Base-by-base conservation (phyloP, 352 stramenopile species). In the Phytophthora rubi region DNA sequence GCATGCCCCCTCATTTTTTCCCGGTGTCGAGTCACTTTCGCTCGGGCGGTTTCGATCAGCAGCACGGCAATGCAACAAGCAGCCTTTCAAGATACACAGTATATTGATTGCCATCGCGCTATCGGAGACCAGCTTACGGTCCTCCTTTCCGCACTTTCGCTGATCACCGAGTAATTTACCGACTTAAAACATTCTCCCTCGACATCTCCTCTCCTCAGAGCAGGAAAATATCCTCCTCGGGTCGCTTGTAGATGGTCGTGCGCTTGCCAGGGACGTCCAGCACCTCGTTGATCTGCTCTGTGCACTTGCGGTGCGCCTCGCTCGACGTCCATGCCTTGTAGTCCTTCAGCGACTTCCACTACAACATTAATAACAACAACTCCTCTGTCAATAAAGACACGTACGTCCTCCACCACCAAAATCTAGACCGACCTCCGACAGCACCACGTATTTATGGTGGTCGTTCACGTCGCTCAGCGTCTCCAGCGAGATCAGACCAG, bases 391-490 rank as follows among this genome's bases (percentile, higher is more conserved):
- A 32, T 8, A 49, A 59, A 21, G 63, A 4, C 32, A 53, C 28
- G 21, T 28, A 12, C 48, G 16, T 28, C 23, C 4, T 18, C 61
- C 18, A 30, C 4, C 30, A 47, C 44, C 18, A 23, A 3, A 6
- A 10, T 6, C 15, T 18, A 39, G 30, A 32, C 65, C 53, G 59
- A 95, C 88, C 83, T 96, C 85, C 1, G 88, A 96, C 28, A 96
- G 60, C 57, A 96, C 79, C 28, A 96, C 85, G 62, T 94, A 96
- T 77, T 94, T 96, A 75, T 96, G 88, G 68, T 96, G 88, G 56
- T 96, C 83, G 58, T 92, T 86, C 59, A 91, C 68, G 44, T 96
- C 88, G 59, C 82, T 89, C 68, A 96, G 74, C 53, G 88, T 93
- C 73, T 96, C 86, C 30, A 96, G 66, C 32, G 86, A 94, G 54